Evolutionary conservation across 2,329 filamentous ascomycete species (phyloP).

Genomic region (Cladosporium sp.): DNA sequence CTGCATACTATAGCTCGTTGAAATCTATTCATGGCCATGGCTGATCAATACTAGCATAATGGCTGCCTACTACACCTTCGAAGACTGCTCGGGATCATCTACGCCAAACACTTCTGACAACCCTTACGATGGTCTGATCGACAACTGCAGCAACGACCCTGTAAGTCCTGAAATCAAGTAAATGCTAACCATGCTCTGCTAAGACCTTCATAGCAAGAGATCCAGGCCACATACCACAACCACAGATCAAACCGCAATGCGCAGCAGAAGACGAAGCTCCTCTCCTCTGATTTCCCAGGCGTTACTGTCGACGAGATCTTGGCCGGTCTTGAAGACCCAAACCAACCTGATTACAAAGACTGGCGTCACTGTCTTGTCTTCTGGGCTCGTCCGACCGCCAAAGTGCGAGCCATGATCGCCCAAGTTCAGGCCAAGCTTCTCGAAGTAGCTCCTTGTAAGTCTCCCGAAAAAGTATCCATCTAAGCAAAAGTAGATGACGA

Average conservation of each 20-base stretch:
- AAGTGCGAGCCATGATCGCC: constrained; percentile 63
- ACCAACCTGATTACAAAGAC: constrained; percentile 66
- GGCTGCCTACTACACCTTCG: constrained; percentile 34
- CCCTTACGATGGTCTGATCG: constrained; percentile 71
- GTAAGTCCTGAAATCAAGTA: constrained; percentile 46
- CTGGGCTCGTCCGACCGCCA: constrained; percentile 77
- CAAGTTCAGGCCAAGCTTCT: constrained; percentile 64
- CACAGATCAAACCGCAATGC: constrained; percentile 73
- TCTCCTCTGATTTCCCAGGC: constrained; percentile 63
- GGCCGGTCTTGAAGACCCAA: constrained; percentile 60
- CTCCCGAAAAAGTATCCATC: neutral
- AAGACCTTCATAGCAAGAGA: constrained; percentile 48
- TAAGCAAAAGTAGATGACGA: neutral
- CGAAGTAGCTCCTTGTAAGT: constrained; percentile 65
- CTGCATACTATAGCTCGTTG: no score
- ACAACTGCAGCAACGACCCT: constrained; percentile 60
- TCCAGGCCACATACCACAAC: constrained; percentile 67
- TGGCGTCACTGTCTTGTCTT: constrained; percentile 78
- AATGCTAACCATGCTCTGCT: neutral
- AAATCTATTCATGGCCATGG: no score
- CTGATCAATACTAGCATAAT: constrained; percentile 15
- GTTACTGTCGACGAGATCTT: constrained; percentile 75
- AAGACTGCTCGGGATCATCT: constrained; percentile 29
- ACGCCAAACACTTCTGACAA: constrained; percentile 50
- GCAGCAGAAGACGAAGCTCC: constrained; percentile 70